These are phyloP conservation scores for Macroventuria anomochaeta DNA, from an alignment of 2,329 filamentous ascomycete species.

Conservation along the genomic window DNA sequence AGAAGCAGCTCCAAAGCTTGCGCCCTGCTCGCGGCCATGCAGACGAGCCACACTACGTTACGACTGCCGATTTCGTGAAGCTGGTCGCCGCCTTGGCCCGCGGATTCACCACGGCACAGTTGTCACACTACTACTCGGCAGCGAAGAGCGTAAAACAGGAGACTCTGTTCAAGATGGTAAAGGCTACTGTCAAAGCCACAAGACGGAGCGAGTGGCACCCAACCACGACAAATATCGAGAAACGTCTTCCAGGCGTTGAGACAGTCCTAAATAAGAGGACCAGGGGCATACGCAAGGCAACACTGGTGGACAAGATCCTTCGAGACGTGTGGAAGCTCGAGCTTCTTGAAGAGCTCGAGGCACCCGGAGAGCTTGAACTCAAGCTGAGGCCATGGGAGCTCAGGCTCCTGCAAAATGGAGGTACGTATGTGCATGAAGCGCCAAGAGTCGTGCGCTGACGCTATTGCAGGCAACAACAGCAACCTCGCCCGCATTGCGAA, in stretches of 20 bases:
- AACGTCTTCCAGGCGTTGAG: slow-evolving; percentile 35
- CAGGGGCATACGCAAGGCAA: slow-evolving; percentile 32
- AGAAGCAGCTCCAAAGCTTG: slow-evolving; percentile 40
- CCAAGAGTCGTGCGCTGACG: slow-evolving; percentile 5
- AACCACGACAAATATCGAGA: slow-evolving; percentile 27
- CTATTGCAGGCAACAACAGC: slow-evolving; percentile 21
- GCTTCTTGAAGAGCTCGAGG: slow-evolving; percentile 46
- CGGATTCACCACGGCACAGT: slow-evolving; percentile 40
- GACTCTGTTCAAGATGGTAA: slow-evolving; percentile 25
- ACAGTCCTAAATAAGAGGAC: slow-evolving; percentile 12
- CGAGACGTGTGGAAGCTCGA: slow-evolving; percentile 42
- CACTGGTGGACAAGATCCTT: slow-evolving; percentile 46
- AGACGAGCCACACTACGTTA: slow-evolving; percentile 39
- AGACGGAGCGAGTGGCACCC: slow-evolving; percentile 43
- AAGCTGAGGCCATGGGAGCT: slow-evolving; percentile 43
- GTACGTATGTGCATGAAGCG: slow-evolving; percentile 12
- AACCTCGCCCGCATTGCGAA: slow-evolving; percentile 36
- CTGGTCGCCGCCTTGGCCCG: slow-evolving; percentile 31
- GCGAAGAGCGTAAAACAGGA: slow-evolving; percentile 31
- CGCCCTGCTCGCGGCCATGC: slow-evolving; percentile 30
- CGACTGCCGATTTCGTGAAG: slow-evolving; percentile 34
- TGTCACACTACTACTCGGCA: slow-evolving; percentile 41
- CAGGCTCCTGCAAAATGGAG: slow-evolving; percentile 36
- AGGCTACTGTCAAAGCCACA: slow-evolving; percentile 23
- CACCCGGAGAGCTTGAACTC: slow-evolving; percentile 46